Conservation (phyloP, 2,329 filamentous ascomycete species). For the Aspergillus quadrilineatus region DNA sequence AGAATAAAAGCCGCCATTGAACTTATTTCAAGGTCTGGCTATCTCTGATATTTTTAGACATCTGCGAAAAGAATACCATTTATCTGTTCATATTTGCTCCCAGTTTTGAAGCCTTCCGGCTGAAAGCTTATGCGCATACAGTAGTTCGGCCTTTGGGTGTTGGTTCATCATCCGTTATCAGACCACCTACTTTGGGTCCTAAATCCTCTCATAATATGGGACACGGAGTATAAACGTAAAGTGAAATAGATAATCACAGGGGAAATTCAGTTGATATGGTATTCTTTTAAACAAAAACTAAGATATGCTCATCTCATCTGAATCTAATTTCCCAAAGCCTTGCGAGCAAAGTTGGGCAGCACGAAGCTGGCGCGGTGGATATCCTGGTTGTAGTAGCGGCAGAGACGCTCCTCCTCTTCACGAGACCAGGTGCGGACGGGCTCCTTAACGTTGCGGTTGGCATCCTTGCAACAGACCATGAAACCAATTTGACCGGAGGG, state of each 20-base stretch:
- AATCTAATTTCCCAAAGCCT: conserved; percentile 53
- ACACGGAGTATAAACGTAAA: conserved; percentile 5
- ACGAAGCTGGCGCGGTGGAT: conserved; percentile 95
- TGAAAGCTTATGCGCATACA: no score
- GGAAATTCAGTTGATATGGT: conserved; percentile 17
- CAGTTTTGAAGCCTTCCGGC: not conserved
- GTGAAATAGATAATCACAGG: not conserved
- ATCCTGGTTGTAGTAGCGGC: conserved; percentile 95
- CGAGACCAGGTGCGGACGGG: conserved; percentile 76
- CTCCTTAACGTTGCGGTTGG: conserved; percentile 75
- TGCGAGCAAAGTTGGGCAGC: conserved; percentile 87
- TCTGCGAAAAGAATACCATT: conserved; percentile 15
- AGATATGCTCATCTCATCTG: conserved; percentile 4
- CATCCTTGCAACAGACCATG: conserved; percentile 99
- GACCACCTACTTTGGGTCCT: not conserved
- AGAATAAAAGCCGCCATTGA: conserved; percentile 10
- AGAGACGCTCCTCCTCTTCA: conserved; percentile 89
- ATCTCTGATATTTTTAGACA: conserved; percentile 23
- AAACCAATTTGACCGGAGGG: conserved; percentile 98
- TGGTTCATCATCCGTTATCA: conserved; percentile 11
- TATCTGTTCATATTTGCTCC: conserved; percentile 3
- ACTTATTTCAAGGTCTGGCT: conserved; percentile 4
- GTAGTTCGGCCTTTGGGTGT: not conserved
- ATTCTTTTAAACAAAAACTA: conserved; percentile 21
- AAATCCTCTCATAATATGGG: conserved; percentile 10